Evolutionary conservation across 2,329 filamentous ascomycete species (phyloP), one percentile per base, ranked within the genome.

Genomic region (Verticillium nubilum): DNA sequence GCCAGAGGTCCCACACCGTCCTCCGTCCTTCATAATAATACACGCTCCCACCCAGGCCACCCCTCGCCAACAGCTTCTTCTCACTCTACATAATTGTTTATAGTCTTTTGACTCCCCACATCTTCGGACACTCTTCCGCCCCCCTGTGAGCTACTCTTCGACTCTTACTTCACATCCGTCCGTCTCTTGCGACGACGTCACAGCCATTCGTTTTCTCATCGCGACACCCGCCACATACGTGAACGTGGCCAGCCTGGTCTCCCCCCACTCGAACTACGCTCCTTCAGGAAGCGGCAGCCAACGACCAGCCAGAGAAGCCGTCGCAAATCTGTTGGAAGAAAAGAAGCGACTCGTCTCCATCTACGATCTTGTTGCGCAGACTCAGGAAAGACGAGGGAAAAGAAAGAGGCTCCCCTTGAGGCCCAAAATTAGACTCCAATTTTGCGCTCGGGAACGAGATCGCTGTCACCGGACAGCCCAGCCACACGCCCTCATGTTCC

Each of bases 401-500:
- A 19, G 13, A 54, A 54, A 58, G 33, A 50, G 28, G 58, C 52
- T 47, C 28, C 52, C 42, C 47, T 26, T 23, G 23, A 31, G 31
- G 52, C 9, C 19, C 42, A 25, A 23, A 23, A n/a, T 50, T 50
- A 3, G 19, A 50, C 52, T 29, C 25, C 28, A 29, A 33, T 58
- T 52, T 55, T 63, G 62, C 61, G 59, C 37, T 56, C 35, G 54
- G 57, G 26, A 25, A 53, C 35, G 54, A 59, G 55, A 47, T 23
- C 23, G 74, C 66, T 64, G 64, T 64, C 66, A 59, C 54, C 28
- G 57, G 61, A 62, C 67, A 64, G 66, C 65, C 59, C 62, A 57
- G 25, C 29, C 54, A 28, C 57, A 13, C 23, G 28, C 58, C 54
- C 59, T 58, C 10, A 74, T 74, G 72, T 73, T 74, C 63, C 65